Evolutionary conservation across 2,329 filamentous ascomycete species (phyloP).

Genomic region (Colletotrichum abscissum): DNA sequence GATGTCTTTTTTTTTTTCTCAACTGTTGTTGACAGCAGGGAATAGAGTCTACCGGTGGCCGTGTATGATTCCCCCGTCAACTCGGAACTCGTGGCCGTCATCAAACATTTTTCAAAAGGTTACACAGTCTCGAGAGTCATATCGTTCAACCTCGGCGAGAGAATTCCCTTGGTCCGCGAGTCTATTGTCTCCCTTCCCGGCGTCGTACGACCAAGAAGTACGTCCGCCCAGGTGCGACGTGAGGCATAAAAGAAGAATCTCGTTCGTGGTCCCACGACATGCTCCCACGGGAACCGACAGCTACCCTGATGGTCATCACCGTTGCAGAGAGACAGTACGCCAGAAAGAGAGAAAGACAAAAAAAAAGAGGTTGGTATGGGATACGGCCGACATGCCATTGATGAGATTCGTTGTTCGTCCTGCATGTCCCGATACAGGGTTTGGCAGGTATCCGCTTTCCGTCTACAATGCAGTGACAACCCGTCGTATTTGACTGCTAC

Average conservation of each 20-base stretch:
- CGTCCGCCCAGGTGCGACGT: conserved; percentile 18
- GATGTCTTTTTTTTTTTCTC: no score
- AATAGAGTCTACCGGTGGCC: neutral
- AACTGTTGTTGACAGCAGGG: neutral
- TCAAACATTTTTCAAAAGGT: neutral
- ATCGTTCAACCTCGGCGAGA: neutral
- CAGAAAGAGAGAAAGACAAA: neutral
- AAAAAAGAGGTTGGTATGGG: neutral
- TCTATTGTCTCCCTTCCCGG: neutral
- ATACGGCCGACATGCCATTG: neutral
- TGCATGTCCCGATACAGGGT: neutral
- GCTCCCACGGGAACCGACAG: neutral
- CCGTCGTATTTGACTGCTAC: neutral
- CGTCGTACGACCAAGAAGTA: conserved; percentile 19
- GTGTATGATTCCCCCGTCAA: neutral
- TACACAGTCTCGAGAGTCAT: neutral
- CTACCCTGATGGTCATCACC: neutral
- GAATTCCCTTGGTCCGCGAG: neutral
- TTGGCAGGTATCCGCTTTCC: neutral
- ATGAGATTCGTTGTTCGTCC: neutral
- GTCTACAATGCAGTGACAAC: neutral
- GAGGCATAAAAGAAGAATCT: neutral
- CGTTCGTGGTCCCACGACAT: neutral
- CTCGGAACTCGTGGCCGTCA: neutral
- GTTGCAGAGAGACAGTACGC: neutral